These are phyloP conservation scores for Diaporthe citrichinensis DNA, from an alignment of 2,329 filamentous ascomycete species.

Conservation along the genomic window DNA sequence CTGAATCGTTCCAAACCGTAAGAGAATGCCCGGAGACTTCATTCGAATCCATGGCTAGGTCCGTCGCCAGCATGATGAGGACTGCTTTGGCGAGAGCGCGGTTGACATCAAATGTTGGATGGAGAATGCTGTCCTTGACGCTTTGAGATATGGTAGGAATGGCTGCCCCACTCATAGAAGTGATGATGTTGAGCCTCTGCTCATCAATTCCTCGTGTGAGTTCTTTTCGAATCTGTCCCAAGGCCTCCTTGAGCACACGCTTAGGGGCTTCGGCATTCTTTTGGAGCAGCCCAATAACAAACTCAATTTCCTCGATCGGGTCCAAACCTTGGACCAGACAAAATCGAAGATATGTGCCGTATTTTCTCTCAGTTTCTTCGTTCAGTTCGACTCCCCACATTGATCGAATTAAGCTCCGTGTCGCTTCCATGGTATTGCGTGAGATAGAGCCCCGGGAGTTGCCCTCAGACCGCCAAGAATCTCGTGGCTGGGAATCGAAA, in stretches of 20 bases:
- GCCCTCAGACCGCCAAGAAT: not conserved
- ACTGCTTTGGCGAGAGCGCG: slow-evolving; percentile 1
- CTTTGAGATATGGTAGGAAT: not conserved
- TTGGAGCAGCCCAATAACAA: not conserved
- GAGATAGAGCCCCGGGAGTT: not conserved
- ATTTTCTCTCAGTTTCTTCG: not conserved
- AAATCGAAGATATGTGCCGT: not conserved
- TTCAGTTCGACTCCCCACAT: slow-evolving; percentile 1
- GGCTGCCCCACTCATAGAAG: not conserved
- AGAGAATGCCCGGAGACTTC: slow-evolving; percentile 9
- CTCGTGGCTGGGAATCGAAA: not conserved
- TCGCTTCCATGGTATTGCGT: not conserved
- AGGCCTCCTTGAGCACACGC: not conserved
- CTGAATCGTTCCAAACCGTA: not conserved
- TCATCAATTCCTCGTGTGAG: not conserved
- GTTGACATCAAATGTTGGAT: not conserved
- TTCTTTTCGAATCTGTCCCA: not conserved
- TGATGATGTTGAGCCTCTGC: not conserved
- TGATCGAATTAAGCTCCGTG: not conserved
- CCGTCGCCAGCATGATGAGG: not conserved
- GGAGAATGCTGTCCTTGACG: not conserved
- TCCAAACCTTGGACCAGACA: not conserved
- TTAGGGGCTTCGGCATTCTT: not conserved
- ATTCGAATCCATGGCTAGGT: slow-evolving; percentile 9
- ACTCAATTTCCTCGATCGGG: not conserved